Conservation (phyloP, 139 green algal genomes). For the Eudorina sp. region DNA sequence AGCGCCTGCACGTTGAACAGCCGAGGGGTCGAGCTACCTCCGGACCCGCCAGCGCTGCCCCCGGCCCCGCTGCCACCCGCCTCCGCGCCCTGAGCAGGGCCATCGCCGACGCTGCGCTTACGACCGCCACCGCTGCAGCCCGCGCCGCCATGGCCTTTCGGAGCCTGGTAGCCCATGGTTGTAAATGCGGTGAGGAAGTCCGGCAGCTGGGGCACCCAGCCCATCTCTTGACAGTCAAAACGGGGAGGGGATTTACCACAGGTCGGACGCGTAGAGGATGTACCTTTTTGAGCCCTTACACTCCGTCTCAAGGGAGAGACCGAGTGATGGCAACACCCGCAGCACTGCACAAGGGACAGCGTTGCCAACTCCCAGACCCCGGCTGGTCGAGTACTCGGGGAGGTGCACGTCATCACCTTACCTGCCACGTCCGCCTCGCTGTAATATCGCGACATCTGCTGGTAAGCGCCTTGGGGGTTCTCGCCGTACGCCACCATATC, state of each 20-base stretch:
- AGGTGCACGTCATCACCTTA: background rate
- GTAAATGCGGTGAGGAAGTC: background rate
- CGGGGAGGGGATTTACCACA: too few species aligned
- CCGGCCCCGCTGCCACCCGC: background rate
- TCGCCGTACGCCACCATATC: constrained; percentile 3
- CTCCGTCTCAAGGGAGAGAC: too few species aligned
- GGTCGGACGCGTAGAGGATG: too few species aligned
- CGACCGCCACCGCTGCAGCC: background rate
- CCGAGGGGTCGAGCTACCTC: too few species aligned
- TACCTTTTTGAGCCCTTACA: too few species aligned
- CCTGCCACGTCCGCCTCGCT: background rate
- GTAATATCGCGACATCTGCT: background rate
- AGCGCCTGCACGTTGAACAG: constrained; percentile 25
- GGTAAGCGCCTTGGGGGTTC: background rate
- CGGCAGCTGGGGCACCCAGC: constrained; percentile 22
- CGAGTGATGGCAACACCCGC: too few species aligned
- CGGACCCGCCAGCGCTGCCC: background rate
- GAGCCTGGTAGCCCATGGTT: constrained; percentile 6
- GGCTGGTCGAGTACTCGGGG: background rate
- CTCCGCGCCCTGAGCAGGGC: background rate
- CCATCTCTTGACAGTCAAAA: too few species aligned
- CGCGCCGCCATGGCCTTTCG: background rate
- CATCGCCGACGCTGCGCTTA: background rate
- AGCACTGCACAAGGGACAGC: too few species aligned
- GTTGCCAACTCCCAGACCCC: too few species aligned